Evolutionary conservation across 352 stramenopile species (phyloP), one percentile per base, ranked within the genome.

Genomic region (Pythium dissimile): DNA sequence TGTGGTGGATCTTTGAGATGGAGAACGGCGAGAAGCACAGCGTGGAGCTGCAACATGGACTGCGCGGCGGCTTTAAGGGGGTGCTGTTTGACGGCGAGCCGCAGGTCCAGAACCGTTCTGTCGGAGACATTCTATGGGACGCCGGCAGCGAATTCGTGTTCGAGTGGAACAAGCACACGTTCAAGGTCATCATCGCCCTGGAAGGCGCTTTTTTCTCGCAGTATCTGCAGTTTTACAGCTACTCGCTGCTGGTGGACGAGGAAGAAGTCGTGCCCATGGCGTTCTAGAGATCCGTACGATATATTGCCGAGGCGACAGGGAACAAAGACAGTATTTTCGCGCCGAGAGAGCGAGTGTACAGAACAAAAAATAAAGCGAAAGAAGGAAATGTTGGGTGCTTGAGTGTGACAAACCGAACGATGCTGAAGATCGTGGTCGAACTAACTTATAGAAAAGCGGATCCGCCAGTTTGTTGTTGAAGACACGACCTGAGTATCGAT

Each of bases 151-250:
- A 89, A 59, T 89, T 86, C 43, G 67, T 69, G 6, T 91, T 93
- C 52, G 70, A 78, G 45, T 84, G 71, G 73, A 63, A 71, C 15
- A 64, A 76, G 16, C 84, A 89, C 61, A 80, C 70, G 34, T 85
- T 93, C 59, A 86, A 89, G 56, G 77, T 89, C 43, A 63, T 87
- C 35, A 91, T 93, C 52, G 68, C 77, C 15, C 68, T 91, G 15
- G 84, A 93, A 54, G 84, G 84, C 20, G 79, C 84, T 13, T 91
- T 93, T 67, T 93, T 93, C 65, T 93, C 84, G 62, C 78, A 88
- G 62, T 88, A 84, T 65, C 49, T 88, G 42, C 84, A 93, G 67
- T 93, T 87, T 52, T 93, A 89, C 54, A 90, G 77, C 67, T 93
- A 93, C 70, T 72, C 77, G 42, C 59, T 93, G 41, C 66, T 89